Evolutionary conservation across 352 stramenopile genomes (phyloP).

Genomic region (Albugo candida): DNA sequence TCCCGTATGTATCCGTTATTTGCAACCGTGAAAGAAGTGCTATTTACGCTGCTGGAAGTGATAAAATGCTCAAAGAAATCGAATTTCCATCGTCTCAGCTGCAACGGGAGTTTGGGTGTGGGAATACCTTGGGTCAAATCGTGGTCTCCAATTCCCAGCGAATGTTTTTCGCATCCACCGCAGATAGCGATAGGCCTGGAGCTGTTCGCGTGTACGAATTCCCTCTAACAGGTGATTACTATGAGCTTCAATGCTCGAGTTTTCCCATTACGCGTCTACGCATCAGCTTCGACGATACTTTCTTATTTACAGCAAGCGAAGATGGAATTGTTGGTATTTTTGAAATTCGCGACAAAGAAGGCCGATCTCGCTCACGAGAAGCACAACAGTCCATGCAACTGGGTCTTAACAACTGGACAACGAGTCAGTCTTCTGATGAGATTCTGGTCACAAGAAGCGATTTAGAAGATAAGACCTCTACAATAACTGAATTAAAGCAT

Average conservation of each 20-base stretch:
- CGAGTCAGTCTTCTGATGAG: slow-evolving; percentile 21
- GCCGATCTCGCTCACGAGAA: slow-evolving; percentile 26
- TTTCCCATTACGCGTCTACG: slow-evolving; percentile 59
- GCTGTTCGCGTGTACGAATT: slow-evolving; percentile 76
- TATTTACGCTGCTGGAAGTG: slow-evolving; percentile 71
- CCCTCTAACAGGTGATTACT: slow-evolving; percentile 78
- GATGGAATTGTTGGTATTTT: slow-evolving; percentile 77
- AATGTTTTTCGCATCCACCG: slow-evolving; percentile 76
- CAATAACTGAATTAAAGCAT: slow-evolving; percentile 85
- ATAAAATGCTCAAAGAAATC: slow-evolving; percentile 83
- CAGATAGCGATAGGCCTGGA: slow-evolving; percentile 53
- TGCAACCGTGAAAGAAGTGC: slow-evolving; percentile 61
- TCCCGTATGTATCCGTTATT: slow-evolving; percentile 74
- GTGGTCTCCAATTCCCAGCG: slow-evolving; percentile 65
- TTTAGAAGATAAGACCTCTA: slow-evolving; percentile 81
- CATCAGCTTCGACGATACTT: slow-evolving; percentile 76
- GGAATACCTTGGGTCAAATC: slow-evolving; percentile 68
- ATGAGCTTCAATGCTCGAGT: slow-evolving; percentile 72
- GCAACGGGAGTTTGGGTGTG: slow-evolving; percentile 64
- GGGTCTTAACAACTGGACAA: background rate
- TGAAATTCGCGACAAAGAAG: slow-evolving; percentile 77
- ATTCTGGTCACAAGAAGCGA: slow-evolving; percentile 80
- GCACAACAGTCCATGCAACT: background rate
- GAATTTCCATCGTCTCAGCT: slow-evolving; percentile 61
- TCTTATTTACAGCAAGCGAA: slow-evolving; percentile 77